These are phyloP conservation scores for Salix exigua DNA, from an alignment of 345 rosid genomes.

Conservation along the genomic window DNA sequence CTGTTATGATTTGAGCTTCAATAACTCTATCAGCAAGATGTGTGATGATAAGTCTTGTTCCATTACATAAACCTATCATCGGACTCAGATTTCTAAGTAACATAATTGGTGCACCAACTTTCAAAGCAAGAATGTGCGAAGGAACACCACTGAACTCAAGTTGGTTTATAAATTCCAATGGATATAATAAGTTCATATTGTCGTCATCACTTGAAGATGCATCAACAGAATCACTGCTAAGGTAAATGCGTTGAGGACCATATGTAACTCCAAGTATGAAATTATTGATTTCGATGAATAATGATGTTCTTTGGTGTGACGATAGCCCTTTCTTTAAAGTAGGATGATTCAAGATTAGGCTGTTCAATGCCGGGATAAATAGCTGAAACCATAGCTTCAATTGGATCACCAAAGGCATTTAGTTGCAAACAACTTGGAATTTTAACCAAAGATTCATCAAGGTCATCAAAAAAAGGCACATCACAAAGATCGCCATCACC, in stretches of 20 bases:
- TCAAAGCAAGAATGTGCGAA: background rate
- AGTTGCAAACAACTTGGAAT: background rate
- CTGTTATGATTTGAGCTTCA: background rate
- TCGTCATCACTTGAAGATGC: too few species aligned
- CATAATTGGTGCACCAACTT: slow-evolving; percentile 9
- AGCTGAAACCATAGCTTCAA: background rate
- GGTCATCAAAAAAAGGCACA: background rate
- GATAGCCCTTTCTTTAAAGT: background rate
- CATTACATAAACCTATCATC: background rate
- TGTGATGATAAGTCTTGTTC: background rate
- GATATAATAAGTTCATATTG: too few species aligned
- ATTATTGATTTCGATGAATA: too few species aligned
- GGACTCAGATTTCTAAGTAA: slow-evolving; percentile 6
- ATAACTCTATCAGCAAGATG: background rate
- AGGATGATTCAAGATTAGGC: too few species aligned
- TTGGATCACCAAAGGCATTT: background rate
- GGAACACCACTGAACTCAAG: background rate
- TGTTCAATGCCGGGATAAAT: background rate
- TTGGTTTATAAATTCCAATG: too few species aligned
- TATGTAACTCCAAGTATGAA: too few species aligned
- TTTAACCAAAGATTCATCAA: background rate
- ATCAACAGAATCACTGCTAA: too few species aligned
- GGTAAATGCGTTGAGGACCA: too few species aligned
- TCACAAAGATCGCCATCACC: background rate
- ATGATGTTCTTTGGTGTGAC: too few species aligned